Base-by-base conservation (phyloP, 352 stramenopile genomes). In the Globisporangium splendens region DNA sequence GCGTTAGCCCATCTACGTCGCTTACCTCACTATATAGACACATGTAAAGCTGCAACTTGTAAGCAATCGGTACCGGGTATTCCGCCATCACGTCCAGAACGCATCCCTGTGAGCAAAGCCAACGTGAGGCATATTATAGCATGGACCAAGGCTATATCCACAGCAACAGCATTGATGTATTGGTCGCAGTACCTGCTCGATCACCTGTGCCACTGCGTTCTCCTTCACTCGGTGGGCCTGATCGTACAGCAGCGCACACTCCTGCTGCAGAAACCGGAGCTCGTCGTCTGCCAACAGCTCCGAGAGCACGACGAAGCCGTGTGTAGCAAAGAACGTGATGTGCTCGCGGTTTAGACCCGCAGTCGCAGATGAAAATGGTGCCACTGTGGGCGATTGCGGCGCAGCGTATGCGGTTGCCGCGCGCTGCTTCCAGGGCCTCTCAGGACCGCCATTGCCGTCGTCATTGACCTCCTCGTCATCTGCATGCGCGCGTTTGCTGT, bases 71-170 rank as follows among this genome's bases (percentile, higher is more conserved):
- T 48, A 88, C 75, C 38, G 76, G 79, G 66, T 56, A 81, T 4
- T 80, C 60, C n/a, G 74, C 71, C 65, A 89, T 73, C 18, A 77
- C 54, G 39, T 89, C 79, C 18, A 89, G 28, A n/a, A 89, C 76
- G 44, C 79, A 89, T 31, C 79, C 79, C 64, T 75, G 18, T 24
- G 24, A 2, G 6, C 18, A 42, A 14, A 42, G 2, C 13, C 5
- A 14, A 4, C 51, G 20, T 35, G 28, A 35, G 28, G 28, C n/a
- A n/a, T n/a, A 35, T 11, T 8, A 31, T 31, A 31, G 2, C 24
- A 31, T 6, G 24, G 24, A 35, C 28, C 5, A 8, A 8, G 2
- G 10, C 28, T 11, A 35, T 35, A 35, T 10, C 28, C 28, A 35
- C 28, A 35, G 28, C 28, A 35, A 35, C 28, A 35, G 28, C 28